Evolutionary conservation across 768 basidiomycete genomes (phyloP).

Genomic region (Hericium erinaceus): DNA sequence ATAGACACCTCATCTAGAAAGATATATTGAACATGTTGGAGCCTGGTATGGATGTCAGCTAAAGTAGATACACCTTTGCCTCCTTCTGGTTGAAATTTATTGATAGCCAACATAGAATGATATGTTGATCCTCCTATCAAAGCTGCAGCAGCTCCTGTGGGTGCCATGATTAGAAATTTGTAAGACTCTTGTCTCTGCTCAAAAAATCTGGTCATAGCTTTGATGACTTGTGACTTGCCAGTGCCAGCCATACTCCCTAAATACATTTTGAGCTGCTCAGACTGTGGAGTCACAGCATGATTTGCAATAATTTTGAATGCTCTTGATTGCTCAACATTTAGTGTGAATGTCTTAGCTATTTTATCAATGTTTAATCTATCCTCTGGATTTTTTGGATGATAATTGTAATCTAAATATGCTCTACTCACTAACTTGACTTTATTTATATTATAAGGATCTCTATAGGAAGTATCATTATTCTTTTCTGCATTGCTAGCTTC

Average conservation of each 20-base stretch:
- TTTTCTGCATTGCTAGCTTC: neutral
- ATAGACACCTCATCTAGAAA: constrained; percentile 38
- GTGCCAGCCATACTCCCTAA: constrained; percentile 15
- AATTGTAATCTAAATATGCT: neutral
- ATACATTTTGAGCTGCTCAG: constrained; percentile 10
- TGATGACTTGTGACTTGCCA: constrained; percentile 16
- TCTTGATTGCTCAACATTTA: constrained; percentile 14
- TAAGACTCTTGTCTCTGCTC: constrained; percentile 1
- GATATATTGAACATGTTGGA: constrained; percentile 27
- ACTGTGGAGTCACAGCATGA: neutral
- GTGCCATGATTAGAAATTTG: constrained; percentile 10
- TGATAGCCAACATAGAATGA: constrained; percentile 11
- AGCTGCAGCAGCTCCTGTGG: constrained; percentile 14
- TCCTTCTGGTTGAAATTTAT: neutral
- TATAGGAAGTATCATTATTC: neutral
- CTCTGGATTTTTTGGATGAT: neutral
- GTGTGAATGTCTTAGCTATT: neutral
- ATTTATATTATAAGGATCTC: neutral
- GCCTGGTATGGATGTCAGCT: neutral
- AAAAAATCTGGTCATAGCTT: constrained; percentile 11
- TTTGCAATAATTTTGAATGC: constrained; percentile 16
- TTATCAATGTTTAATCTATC: neutral
- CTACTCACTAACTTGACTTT: neutral
- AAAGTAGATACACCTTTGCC: neutral
- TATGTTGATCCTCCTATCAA: constrained; percentile 17